These are phyloP conservation scores for Zanthoxylum bungeanum DNA, from an alignment of 345 rosid genomes.

Conservation along the genomic window DNA sequence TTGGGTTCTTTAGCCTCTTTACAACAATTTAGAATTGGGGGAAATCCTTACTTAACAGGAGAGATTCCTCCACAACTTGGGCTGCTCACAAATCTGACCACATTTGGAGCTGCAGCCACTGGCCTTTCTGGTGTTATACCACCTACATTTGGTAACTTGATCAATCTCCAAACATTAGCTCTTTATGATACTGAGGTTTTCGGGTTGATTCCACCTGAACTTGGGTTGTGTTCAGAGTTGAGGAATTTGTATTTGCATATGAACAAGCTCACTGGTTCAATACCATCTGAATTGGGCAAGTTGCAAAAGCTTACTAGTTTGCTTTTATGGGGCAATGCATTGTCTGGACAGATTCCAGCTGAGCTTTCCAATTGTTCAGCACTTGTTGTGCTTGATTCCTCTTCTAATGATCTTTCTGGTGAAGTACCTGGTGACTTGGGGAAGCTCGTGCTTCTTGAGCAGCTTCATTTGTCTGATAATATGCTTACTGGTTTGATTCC, in stretches of 20 bases:
- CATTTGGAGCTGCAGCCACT: slow-evolving; percentile 88
- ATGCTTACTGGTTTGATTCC: slow-evolving; percentile 66
- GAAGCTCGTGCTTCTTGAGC: slow-evolving; percentile 70
- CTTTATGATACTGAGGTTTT: slow-evolving; percentile 79
- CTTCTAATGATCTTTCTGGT: slow-evolving; percentile 79
- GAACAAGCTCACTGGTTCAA: slow-evolving; percentile 90
- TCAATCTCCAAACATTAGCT: slow-evolving; percentile 83
- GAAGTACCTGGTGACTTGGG: slow-evolving; percentile 81
- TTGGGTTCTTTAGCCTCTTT: slow-evolving; percentile 73
- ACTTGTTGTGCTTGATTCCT: slow-evolving; percentile 85
- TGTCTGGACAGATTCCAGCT: slow-evolving; percentile 74
- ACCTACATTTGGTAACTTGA: slow-evolving; percentile 70
- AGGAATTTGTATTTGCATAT: slow-evolving; percentile 89
- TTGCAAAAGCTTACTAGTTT: slow-evolving; percentile 87
- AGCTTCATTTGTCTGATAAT: slow-evolving; percentile 95
- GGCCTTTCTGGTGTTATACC: slow-evolving; percentile 86
- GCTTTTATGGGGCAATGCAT: slow-evolving; percentile 83
- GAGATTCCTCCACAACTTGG: slow-evolving; percentile 80
- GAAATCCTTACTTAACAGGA: slow-evolving; percentile 77
- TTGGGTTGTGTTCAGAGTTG: slow-evolving; percentile 69
- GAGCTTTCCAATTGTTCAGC: slow-evolving; percentile 89
- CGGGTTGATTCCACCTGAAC: slow-evolving; percentile 80
- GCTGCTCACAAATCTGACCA: slow-evolving; percentile 70
- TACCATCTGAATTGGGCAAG: slow-evolving; percentile 76
- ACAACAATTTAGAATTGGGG: slow-evolving; percentile 81